These are phyloP conservation scores for Galerina sulciceps DNA, from an alignment of 768 basidiomycete genomes.

Conservation along the genomic window DNA sequence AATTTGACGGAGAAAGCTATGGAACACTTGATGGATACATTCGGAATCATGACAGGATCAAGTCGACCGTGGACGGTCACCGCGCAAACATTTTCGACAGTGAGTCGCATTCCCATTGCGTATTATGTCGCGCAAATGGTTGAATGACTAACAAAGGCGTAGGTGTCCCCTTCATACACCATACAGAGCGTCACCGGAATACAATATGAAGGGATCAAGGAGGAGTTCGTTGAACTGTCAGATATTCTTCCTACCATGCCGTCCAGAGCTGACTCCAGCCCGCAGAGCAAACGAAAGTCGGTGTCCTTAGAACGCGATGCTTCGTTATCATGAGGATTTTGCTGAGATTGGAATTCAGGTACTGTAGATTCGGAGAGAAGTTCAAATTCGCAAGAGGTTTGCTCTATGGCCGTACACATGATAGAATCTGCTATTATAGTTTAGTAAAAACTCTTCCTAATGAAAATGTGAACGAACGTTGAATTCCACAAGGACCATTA, in stretches of 20 bases:
- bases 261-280: background rate
- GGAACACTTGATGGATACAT: constrained; percentile 17
- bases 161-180: constrained; percentile 23
- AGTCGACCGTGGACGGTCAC: constrained; percentile 20
- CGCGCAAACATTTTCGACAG: constrained; percentile 16
- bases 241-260: background rate
- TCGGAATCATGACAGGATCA: constrained; percentile 20
- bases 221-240: constrained; percentile 20
- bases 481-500: no score
- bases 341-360: no score
- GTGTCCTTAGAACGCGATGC: no score
- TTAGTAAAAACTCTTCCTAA: no score
- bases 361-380: no score
- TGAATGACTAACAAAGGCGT: background rate
- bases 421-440: no score
- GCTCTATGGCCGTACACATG: no score
- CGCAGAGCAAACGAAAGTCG: no score
- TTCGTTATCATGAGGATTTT: no score
- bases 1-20: constrained; percentile 19
- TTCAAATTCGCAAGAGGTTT: no score
- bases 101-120: constrained; percentile 2
- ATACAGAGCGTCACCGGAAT: constrained; percentile 20
- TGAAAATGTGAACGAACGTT: no score
- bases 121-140: background rate
- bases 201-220: constrained; percentile 22